phyloP scores from a whole-genome alignment of 371 early-diverging fungal species.

The Haplosporangium sp. region DNA sequence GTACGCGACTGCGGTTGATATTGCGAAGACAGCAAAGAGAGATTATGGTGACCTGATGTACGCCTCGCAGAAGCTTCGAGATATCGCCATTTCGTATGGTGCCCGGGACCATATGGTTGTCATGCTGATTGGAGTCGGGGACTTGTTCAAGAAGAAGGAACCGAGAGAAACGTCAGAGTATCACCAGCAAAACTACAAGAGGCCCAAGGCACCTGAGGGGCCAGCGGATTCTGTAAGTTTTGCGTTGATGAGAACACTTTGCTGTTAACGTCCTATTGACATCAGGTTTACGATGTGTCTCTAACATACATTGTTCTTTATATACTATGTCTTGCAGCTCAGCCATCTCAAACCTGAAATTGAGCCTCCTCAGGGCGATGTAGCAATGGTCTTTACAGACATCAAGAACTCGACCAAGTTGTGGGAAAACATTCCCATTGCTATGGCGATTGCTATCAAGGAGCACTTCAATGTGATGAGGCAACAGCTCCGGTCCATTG shows the following conservation, averaged over 20 bases:
- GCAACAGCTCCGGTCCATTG: slow-evolving; percentile 80
- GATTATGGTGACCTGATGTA: slow-evolving; percentile 75
- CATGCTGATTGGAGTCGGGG: slow-evolving; percentile 87
- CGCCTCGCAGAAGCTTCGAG: slow-evolving; percentile 88
- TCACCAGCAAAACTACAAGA: slow-evolving; percentile 35
- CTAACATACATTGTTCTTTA: too few species aligned
- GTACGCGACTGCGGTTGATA: slow-evolving; percentile 86
- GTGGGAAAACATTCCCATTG: slow-evolving; percentile 91
- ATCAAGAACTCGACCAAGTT: slow-evolving; percentile 93
- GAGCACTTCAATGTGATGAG: slow-evolving; percentile 91
- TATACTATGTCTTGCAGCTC: slow-evolving; percentile 36
- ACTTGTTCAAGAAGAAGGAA: slow-evolving; percentile 65
- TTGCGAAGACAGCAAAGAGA: slow-evolving; percentile 78
- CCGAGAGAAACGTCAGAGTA: slow-evolving; percentile 12
- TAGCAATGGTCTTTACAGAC: slow-evolving; percentile 95
- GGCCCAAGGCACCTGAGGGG: slow-evolving; percentile 52
- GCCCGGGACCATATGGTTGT: slow-evolving; percentile 82
- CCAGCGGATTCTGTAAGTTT: slow-evolving; percentile 66
- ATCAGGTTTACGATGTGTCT: too few species aligned
- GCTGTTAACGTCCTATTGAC: not conserved
- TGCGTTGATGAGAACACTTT: not conserved
- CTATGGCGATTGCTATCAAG: slow-evolving; percentile 92
- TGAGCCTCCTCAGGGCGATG: slow-evolving; percentile 87
- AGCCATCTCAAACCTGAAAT: slow-evolving; percentile 81
- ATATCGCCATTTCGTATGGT: slow-evolving; percentile 91